phyloP scores from a whole-genome alignment of 371 early-diverging fungal genomes.

The Zychaea mexicana region DNA sequence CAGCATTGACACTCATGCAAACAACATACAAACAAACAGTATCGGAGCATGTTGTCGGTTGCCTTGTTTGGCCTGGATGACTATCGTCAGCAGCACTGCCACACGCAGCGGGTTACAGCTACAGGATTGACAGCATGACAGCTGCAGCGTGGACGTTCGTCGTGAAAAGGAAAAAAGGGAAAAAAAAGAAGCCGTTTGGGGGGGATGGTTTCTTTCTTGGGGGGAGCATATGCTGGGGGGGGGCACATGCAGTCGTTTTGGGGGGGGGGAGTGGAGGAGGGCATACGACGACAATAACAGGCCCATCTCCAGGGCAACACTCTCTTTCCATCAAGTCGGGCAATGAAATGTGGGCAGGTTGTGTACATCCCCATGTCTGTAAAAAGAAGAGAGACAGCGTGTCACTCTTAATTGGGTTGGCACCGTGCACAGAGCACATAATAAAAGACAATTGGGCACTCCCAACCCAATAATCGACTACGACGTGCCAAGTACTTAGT shows the following conservation, averaged over 20 bases:
- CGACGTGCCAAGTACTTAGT: too few species aligned
- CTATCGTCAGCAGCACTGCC: background rate
- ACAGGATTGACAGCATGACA: conserved; percentile 2
- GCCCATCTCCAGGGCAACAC: too few species aligned
- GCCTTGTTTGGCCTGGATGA: background rate
- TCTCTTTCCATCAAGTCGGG: too few species aligned
- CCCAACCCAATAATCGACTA: too few species aligned
- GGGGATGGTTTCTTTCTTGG: background rate
- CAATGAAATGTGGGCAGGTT: too few species aligned
- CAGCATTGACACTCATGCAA: conserved; percentile 9
- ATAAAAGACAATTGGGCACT: too few species aligned
- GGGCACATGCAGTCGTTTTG: background rate
- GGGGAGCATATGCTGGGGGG: background rate
- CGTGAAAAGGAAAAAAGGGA: background rate
- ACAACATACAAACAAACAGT: background rate
- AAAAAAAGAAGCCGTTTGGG: background rate
- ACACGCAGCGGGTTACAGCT: too few species aligned
- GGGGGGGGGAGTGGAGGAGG: background rate
- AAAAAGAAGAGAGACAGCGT: too few species aligned
- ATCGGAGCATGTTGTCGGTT: background rate
- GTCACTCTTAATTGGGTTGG: conserved; percentile 10
- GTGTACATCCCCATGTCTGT: too few species aligned
- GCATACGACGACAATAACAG: too few species aligned
- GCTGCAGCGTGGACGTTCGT: background rate
- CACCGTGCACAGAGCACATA: conserved; percentile 8